Conservation (phyloP, 129 eudicot species). For the Escallonia herrerae region DNA sequence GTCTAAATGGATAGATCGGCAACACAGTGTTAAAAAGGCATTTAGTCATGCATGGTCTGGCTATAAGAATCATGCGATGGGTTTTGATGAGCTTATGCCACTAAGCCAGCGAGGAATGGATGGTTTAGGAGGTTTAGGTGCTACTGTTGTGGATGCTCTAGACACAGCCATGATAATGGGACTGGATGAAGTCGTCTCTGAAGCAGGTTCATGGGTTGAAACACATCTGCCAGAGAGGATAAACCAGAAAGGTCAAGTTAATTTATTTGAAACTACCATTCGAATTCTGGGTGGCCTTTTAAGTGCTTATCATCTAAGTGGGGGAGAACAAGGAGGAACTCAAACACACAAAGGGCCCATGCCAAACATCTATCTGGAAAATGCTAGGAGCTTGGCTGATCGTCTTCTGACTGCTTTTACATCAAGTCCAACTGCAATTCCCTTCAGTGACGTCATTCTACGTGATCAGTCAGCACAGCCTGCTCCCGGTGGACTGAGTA, state of each 20-base stretch:
- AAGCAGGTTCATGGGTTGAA: constrained; percentile 96
- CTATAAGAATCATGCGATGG: constrained; percentile 74
- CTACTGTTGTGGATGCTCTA: constrained; percentile 87
- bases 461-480: constrained; percentile 63
- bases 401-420: constrained; percentile 76
- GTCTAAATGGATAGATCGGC: constrained; percentile 49
- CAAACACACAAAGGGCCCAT: constrained; percentile 49
- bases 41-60: constrained; percentile 95
- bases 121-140: constrained; percentile 97
- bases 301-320: constrained; percentile 95
- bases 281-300: constrained; percentile 93
- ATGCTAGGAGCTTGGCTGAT: constrained; percentile 81
- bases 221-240: constrained; percentile 67
- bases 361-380: constrained; percentile 68
- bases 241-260: constrained; percentile 71
- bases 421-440: constrained; percentile 82
- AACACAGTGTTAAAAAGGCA: constrained; percentile 59
- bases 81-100: constrained; percentile 94
- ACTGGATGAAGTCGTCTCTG: constrained; percentile 61
- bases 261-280: constrained; percentile 89
- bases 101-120: constrained; percentile 66
- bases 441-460: constrained; percentile 83
- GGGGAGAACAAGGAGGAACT: constrained; percentile 39
- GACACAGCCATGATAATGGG: constrained; percentile 97
- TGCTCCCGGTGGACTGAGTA: constrained; percentile 94